These are phyloP conservation scores for Ophiostoma tasmaniense DNA, from an alignment of 2,329 filamentous ascomycete genomes.

Conservation along the genomic window DNA sequence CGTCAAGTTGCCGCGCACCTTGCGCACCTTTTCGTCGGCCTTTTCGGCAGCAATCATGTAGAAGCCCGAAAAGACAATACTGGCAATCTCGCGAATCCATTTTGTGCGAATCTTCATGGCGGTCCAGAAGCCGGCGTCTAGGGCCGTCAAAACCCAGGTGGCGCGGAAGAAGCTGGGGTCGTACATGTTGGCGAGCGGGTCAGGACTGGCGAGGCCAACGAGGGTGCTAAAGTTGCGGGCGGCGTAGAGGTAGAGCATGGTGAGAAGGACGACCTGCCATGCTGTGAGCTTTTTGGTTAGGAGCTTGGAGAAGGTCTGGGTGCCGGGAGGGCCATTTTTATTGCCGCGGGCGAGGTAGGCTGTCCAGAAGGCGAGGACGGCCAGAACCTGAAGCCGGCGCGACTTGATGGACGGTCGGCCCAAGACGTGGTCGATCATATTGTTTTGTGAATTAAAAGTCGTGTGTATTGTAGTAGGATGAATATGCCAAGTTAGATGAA, in stretches of 20 bases:
- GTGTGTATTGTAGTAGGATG: not conserved
- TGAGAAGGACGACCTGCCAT: constrained; percentile 83
- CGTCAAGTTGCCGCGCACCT: constrained; percentile 76
- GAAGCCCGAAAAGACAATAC: constrained; percentile 77
- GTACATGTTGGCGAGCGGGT: constrained; percentile 91
- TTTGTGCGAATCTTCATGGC: constrained; percentile 81
- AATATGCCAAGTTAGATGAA: not conserved
- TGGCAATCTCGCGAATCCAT: constrained; percentile 73
- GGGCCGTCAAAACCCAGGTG: constrained; percentile 89
- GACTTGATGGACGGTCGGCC: constrained; percentile 87
- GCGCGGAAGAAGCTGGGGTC: constrained; percentile 86
- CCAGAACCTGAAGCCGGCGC: constrained; percentile 83
- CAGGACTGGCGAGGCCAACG: constrained; percentile 80
- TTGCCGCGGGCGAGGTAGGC: constrained; percentile 75
- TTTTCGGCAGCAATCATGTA: constrained; percentile 89
- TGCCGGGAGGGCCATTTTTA: constrained; percentile 74
- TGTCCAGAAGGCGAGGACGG: constrained; percentile 86
- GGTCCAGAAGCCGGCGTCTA: constrained; percentile 97
- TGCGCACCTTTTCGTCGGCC: constrained; percentile 92
- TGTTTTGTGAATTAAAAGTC: constrained; percentile 10
- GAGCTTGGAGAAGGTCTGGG: constrained; percentile 61
- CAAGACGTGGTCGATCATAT: constrained; percentile 77
- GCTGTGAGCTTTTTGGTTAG: constrained; percentile 65
- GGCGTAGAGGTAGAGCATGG: constrained; percentile 84
- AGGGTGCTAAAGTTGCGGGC: constrained; percentile 91